phyloP scores from a whole-genome alignment of 176 grass and related monocot genomes.

The Aegilops longissima region DNA sequence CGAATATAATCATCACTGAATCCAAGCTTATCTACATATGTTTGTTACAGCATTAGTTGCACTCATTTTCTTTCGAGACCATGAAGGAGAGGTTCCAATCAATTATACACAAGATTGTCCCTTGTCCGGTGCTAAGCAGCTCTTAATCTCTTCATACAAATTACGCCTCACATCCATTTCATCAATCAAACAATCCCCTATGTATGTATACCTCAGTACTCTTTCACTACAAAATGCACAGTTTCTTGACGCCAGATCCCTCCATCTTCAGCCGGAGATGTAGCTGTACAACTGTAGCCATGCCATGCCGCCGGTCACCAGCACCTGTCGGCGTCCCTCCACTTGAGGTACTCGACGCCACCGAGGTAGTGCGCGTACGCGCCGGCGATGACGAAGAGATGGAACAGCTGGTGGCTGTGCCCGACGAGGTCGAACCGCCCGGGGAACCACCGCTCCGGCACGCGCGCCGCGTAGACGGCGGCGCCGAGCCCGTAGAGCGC shows the following conservation, averaged over 20 bases:
- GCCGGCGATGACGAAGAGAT: slow-evolving; percentile 77
- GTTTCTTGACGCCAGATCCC: not conserved
- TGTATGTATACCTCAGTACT: not conserved
- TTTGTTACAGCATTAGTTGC: too few relatives aligned
- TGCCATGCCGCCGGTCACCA: not conserved
- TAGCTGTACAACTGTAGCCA: not conserved
- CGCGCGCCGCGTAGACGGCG: slow-evolving; percentile 49
- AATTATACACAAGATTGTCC: not conserved
- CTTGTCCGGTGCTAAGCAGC: not conserved
- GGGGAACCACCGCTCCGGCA: slow-evolving; percentile 86
- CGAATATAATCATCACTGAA: too few relatives aligned
- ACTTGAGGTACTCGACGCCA: slow-evolving; percentile 70
- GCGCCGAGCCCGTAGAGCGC: slow-evolving; percentile 62
- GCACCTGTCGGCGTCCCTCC: slow-evolving; percentile 80
- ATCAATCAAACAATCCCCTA: not conserved
- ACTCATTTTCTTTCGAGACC: too few relatives aligned
- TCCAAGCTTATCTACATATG: too few relatives aligned
- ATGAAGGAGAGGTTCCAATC: not conserved
- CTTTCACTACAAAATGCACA: not conserved
- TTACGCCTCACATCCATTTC: not conserved
- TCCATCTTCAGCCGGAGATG: not conserved
- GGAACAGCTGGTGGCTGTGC: slow-evolving; percentile 92
- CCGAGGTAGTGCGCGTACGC: slow-evolving; percentile 80
- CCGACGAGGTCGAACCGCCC: slow-evolving; percentile 81
- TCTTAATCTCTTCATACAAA: not conserved